Conservation (phyloP, 306 rosid species). For the Corylus americana region DNA sequence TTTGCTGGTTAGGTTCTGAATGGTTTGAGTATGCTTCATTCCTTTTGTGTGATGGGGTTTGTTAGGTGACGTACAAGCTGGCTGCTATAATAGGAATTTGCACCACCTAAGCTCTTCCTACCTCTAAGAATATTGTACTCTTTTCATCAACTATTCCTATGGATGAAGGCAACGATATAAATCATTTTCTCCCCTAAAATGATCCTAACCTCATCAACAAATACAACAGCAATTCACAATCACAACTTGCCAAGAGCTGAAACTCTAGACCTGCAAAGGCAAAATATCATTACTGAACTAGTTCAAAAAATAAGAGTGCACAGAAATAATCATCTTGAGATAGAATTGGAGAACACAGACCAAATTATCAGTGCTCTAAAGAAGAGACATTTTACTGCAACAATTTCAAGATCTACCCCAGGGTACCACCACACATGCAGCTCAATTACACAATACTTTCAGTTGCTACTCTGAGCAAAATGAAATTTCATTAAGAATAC, state of each 20-base stretch:
- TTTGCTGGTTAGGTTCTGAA: conserved; percentile 26
- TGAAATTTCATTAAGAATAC: neutral
- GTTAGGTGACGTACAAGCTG: conserved; percentile 47
- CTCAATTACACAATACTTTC: neutral
- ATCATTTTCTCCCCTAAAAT: neutral
- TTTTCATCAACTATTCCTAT: too few species aligned
- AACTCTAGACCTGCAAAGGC: neutral
- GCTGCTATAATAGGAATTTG: conserved; percentile 2
- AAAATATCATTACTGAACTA: neutral
- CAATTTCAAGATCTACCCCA: neutral
- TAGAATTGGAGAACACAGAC: neutral
- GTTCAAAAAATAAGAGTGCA: neutral
- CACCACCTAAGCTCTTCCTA: conserved; percentile 36
- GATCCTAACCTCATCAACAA: neutral
- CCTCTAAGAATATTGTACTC: conserved; percentile 12
- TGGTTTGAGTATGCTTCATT: conserved; percentile 39
- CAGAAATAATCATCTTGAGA: neutral
- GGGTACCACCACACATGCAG: neutral
- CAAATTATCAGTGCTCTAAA: neutral
- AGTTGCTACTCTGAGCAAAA: neutral
- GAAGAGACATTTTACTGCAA: neutral
- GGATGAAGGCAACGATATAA: neutral
- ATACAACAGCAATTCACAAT: neutral
- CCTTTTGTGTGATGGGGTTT: conserved; percentile 51
- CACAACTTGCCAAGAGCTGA: neutral